Evolutionary conservation across 169 alveolate species (phyloP), one percentile per base, ranked within the genome.

Genomic region (Cryptosporidium viatorum): DNA sequence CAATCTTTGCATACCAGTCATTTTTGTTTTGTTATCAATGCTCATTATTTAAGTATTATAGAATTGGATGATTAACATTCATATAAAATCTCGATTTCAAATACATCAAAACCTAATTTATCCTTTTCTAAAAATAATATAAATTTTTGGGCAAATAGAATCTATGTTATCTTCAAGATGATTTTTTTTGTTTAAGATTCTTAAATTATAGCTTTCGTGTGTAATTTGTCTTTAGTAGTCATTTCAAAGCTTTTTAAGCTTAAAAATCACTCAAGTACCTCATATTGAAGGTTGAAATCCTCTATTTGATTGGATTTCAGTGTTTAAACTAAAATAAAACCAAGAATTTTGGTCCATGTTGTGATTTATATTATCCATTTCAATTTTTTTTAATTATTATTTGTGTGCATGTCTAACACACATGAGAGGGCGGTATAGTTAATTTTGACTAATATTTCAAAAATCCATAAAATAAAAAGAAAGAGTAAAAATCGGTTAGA

Each of bases 331-430:
- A 21, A 55, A 55, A 26, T 37, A 55, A n/a, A 0, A 26, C 9
- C 29, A 55, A 23, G 3, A 6, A 26, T 55, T n/a, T n/a, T 16
- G 9, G 18, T 55, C 16, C 4, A 0, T 3, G 7, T 3, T 16
- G 18, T 8, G 1, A n/a, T 5, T 21, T 26, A 26, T 37, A 21
- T 55, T 55, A 55, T 51, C 5, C 5, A 51, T 23, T 65, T 31
- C 21, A 10, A 1, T 26, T 33, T n/a, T 29, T 65, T 33, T n/a
- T 3, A 0, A 1, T 31, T 6, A 37, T 33, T 10, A 31, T 62
- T 62, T 65, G 71, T 65, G 71, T 65, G 71, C 71, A 65, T 65
- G 71, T 65, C 71, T 65, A 35, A 65, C 71, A 65, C 71, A 65
- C 71, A 65, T 2, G 51, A 23, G 31, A 65, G 21, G 71, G 71